Conservation (phyloP, 2,329 filamentous ascomycete species). For the Epichloe gansuensis region DNA sequence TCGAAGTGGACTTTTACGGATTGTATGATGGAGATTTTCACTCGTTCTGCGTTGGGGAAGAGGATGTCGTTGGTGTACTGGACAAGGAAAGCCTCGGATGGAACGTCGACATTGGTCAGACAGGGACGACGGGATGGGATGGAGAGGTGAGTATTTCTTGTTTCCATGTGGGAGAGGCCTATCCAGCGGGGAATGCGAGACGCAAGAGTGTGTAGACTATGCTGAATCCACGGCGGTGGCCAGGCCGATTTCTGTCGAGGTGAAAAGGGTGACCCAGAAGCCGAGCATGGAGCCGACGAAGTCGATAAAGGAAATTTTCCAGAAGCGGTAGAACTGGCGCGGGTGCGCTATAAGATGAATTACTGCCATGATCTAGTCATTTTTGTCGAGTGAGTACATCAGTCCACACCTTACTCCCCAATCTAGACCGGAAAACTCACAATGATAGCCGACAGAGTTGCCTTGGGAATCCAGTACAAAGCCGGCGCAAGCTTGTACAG, state of each 20-base stretch:
- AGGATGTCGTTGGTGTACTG: conserved; percentile 45
- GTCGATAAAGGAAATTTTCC: conserved; percentile 52
- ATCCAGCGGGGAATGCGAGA: conserved; percentile 38
- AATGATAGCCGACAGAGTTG: conserved; percentile 53
- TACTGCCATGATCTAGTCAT: conserved; percentile 43
- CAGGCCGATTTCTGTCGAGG: conserved; percentile 47
- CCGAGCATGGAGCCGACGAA: conserved; percentile 51
- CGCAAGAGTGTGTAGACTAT: conserved; percentile 48
- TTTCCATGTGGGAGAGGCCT: conserved; percentile 18
- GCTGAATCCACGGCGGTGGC: conserved; percentile 50
- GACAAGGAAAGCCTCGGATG: conserved; percentile 42
- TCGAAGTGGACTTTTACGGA: conserved; percentile 28
- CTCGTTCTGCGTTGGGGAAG: conserved; percentile 47
- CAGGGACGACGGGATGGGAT: conserved; percentile 10
- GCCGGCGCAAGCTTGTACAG: conserved; percentile 49
- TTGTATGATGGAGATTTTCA: conserved; percentile 38
- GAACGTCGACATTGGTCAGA: conserved; percentile 18
- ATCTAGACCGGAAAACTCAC: conserved; percentile 13
- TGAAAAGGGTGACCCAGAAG: conserved; percentile 52
- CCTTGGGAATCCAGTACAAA: conserved; percentile 57
- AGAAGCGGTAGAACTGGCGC: conserved; percentile 49
- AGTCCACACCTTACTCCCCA: neutral
- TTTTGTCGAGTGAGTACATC: neutral
- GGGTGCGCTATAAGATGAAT: conserved; percentile 48
- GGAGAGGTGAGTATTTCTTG: conserved; percentile 18